Evolutionary conservation across 345 rosid species (phyloP).

Genomic region (Melaleuca quinquenervia): DNA sequence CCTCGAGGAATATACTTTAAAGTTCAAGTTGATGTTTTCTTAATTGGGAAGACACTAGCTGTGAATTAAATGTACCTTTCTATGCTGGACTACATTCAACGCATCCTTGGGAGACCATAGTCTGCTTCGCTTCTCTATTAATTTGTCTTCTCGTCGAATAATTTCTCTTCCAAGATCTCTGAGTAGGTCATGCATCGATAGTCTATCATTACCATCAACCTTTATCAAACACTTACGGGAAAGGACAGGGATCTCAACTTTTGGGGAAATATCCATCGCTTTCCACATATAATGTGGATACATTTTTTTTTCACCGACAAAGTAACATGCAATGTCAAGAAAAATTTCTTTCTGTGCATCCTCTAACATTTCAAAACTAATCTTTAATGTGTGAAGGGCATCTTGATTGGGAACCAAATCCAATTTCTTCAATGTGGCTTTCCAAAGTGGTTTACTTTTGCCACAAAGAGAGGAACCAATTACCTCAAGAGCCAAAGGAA

Average conservation of each 20-base stretch:
- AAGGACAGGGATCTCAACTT: not conserved
- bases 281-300: not conserved
- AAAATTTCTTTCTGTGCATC: not conserved
- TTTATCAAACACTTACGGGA: not conserved
- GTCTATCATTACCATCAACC: not conserved
- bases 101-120: not conserved
- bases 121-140: not conserved
- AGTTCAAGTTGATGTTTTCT: not conserved
- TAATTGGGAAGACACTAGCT: fast-evolving
- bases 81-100: not conserved
- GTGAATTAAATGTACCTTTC: not conserved
- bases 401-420: not conserved
- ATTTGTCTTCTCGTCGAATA: not conserved
- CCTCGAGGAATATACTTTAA: not conserved
- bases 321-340: not conserved
- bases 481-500: not conserved
- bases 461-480: not conserved
- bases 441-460: not conserved
- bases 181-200: not conserved
- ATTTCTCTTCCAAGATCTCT: not conserved
- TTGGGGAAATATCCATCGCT: not conserved
- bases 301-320: not conserved
- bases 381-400: not conserved
- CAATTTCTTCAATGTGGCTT: not conserved
- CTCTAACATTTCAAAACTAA: not conserved